Conservation (phyloP, 78 protist genomes). For the Dictyostelium firmibasis region DNA sequence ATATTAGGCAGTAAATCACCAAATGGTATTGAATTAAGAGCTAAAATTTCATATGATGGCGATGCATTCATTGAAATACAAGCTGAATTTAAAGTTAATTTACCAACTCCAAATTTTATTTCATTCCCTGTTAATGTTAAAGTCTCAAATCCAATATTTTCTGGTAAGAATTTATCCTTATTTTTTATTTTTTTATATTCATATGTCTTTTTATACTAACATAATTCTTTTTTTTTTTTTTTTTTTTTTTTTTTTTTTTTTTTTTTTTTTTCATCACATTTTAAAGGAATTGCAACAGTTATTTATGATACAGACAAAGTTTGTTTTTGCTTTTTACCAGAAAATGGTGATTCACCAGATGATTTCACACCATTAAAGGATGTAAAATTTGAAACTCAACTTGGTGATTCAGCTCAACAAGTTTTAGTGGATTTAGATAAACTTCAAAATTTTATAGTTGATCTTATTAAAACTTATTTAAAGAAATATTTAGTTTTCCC, state of each 20-base stretch:
- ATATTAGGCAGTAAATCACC: not conserved
- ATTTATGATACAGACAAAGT: conserved; percentile 71
- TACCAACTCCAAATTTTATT: conserved; percentile 72
- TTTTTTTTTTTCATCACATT: not conserved
- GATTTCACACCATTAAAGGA: conserved; percentile 32
- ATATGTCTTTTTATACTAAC: not conserved
- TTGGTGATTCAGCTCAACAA: conserved; percentile 63
- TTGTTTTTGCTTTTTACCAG: conserved; percentile 70
- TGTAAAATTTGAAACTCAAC: conserved; percentile 53
- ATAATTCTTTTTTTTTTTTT: not conserved
- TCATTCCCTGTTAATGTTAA: conserved; percentile 42
- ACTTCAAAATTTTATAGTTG: conserved; percentile 33
- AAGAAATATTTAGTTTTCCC: conserved; percentile 36
- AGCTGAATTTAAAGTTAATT: conserved; percentile 42
- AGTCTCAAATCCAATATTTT: conserved; percentile 50
- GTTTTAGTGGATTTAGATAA: conserved; percentile 56
- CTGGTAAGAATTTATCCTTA: conserved; percentile 18
- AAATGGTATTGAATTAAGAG: conserved; percentile 56
- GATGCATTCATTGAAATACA: conserved; percentile 47
- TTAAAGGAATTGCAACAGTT: conserved; percentile 55
- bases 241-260: not conserved
- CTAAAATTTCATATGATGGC: conserved; percentile 50
- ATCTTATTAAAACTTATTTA: conserved; percentile 4
- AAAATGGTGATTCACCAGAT: not conserved
- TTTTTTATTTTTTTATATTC: no score